phyloP scores from a whole-genome alignment of 2,329 filamentous ascomycete species.

The Periconia macrospinosa region DNA sequence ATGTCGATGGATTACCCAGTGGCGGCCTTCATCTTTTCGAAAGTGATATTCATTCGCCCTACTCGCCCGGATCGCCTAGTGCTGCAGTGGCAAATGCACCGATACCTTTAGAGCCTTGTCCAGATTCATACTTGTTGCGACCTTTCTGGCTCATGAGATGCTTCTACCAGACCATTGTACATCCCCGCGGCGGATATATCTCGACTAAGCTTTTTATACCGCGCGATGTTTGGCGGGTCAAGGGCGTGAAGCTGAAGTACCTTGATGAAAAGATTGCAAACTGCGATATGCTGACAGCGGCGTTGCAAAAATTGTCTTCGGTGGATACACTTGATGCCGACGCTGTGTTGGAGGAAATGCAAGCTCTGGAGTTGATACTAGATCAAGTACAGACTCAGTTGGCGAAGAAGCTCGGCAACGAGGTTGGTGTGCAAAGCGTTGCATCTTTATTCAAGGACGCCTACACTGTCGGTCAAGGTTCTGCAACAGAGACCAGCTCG shows the following conservation, averaged over 20 bases:
- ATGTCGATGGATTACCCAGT: slow-evolving; percentile 57
- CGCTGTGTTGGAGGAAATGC: slow-evolving; percentile 91
- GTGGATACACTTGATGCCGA: slow-evolving; percentile 92
- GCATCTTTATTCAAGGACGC: slow-evolving; percentile 76
- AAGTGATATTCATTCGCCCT: slow-evolving; percentile 72
- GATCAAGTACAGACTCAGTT: slow-evolving; percentile 81
- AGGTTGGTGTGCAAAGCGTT: slow-evolving; percentile 81
- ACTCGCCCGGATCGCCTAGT: slow-evolving; percentile 67
- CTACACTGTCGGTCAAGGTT: slow-evolving; percentile 37
- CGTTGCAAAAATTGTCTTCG: slow-evolving; percentile 76
- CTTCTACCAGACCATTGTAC: slow-evolving; percentile 87
- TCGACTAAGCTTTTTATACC: slow-evolving; percentile 92
- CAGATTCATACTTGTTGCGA: slow-evolving; percentile 82
- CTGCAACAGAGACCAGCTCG: slow-evolving; percentile 23
- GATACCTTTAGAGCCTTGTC: slow-evolving; percentile 84
- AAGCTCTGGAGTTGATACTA: slow-evolving; percentile 79
- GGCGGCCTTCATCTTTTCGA: slow-evolving; percentile 83
- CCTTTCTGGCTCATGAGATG: slow-evolving; percentile 98
- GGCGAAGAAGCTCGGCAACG: slow-evolving; percentile 83
- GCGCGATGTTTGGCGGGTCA: slow-evolving; percentile 89
- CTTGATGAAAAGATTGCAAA: slow-evolving; percentile 92
- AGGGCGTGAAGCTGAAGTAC: slow-evolving; percentile 87
- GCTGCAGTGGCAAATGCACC: slow-evolving; percentile 66
- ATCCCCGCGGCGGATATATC: slow-evolving; percentile 88
- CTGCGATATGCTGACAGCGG: slow-evolving; percentile 88